Evolutionary conservation across 2,329 filamentous ascomycete genomes (phyloP).

Genomic region (Fusarium beomiforme): DNA sequence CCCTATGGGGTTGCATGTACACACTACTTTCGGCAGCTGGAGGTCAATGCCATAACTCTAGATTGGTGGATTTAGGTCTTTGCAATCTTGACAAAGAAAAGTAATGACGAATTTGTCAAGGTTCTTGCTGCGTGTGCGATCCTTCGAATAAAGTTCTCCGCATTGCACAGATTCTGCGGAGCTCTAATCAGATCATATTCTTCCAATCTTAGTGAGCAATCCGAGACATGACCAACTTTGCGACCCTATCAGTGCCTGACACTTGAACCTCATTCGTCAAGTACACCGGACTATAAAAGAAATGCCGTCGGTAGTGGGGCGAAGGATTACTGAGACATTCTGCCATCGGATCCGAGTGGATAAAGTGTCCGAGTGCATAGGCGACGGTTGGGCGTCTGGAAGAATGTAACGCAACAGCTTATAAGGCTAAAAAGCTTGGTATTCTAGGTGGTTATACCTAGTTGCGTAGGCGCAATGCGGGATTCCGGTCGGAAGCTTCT

Average conservation of each 20-base stretch:
- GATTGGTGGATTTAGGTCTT: background rate
- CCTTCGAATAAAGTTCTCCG: background rate
- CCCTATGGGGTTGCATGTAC: background rate
- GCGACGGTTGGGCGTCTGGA: background rate
- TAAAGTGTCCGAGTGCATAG: background rate
- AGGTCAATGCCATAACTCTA: background rate
- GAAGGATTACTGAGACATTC: background rate
- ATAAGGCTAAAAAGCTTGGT: background rate
- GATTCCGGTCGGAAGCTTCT: background rate
- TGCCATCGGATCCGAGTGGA: background rate
- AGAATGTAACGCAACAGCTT: no score
- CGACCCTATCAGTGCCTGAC: background rate
- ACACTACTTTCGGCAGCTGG: background rate
- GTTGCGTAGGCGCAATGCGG: background rate
- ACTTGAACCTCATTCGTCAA: rapidly evolving
- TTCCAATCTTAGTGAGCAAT: background rate
- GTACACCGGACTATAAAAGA: background rate
- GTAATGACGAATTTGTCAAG: background rate
- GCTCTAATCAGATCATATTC: background rate
- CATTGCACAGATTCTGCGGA: background rate
- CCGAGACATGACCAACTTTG: background rate
- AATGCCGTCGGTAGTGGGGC: background rate
- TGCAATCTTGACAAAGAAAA: background rate
- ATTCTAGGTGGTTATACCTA: background rate
- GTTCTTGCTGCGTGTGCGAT: background rate